Percentiles rank a stretch among this genome's conserved stretches.
phyloP scores from a whole-genome alignment of 768 basidiomycete species.

The Tulasnella sp. region DNA sequence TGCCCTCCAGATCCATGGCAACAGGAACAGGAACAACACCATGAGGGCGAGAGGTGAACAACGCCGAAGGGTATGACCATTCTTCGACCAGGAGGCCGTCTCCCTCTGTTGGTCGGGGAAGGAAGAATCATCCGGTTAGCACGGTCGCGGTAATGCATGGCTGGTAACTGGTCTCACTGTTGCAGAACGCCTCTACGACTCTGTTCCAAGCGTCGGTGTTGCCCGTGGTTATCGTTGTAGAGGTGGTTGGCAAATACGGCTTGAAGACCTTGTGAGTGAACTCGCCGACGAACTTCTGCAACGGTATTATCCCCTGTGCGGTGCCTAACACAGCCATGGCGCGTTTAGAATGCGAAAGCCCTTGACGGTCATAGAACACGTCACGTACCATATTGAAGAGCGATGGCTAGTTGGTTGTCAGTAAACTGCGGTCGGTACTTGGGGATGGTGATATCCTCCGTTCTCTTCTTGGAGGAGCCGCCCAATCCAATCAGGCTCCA shows the following conservation, averaged over 20 bases:
- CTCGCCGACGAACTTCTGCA: conserved; percentile 49
- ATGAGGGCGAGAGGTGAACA: conserved; percentile 33
- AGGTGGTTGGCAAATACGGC: conserved; percentile 48
- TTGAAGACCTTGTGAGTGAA: conserved; percentile 44
- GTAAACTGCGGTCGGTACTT: conserved; percentile 45
- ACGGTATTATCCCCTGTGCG: conserved; percentile 49
- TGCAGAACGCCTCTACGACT: conserved; percentile 50
- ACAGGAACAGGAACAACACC: conserved; percentile 47
- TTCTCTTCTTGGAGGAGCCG: conserved; percentile 24
- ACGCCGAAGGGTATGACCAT: conserved; percentile 67
- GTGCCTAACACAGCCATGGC: conserved; percentile 25
- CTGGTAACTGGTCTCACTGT: conserved; percentile 54
- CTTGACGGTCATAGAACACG: not conserved
- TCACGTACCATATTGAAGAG: conserved; percentile 59
- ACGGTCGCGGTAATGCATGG: conserved; percentile 10
- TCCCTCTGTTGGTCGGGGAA: not conserved
- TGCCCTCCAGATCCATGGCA: conserved; percentile 62
- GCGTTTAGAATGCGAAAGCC: conserved; percentile 1
- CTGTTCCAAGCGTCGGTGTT: conserved; percentile 69
- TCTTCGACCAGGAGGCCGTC: conserved; percentile 44
- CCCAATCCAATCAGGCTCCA: conserved; percentile 44
- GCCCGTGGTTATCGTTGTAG: conserved; percentile 50
- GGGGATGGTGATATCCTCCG: conserved; percentile 45
- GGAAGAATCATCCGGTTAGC: not conserved
- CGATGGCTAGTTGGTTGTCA: conserved; percentile 51